These are phyloP conservation scores for Rosa lucieae DNA, from an alignment of 306 rosid genomes.

Conservation along the genomic window DNA sequence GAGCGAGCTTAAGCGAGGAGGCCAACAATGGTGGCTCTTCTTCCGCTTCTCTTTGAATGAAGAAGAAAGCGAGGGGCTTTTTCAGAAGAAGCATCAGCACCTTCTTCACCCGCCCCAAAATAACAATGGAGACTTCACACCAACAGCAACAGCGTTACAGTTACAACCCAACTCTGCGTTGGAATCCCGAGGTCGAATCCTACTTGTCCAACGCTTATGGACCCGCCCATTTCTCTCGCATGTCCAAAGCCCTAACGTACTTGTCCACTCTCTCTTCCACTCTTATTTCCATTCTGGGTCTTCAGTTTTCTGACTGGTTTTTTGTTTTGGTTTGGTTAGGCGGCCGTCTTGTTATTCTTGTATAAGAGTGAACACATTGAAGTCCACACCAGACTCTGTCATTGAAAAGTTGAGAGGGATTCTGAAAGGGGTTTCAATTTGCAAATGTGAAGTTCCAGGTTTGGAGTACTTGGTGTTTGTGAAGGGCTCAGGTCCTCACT, in stretches of 20 bases:
- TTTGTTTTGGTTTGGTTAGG: constrained; percentile 31
- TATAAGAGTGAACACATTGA: constrained; percentile 71
- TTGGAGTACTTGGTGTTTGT: constrained; percentile 78
- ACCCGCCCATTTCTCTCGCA: constrained; percentile 62
- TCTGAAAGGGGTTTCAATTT: constrained; percentile 34
- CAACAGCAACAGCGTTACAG: constrained; percentile 37
- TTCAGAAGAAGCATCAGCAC: constrained; percentile 31
- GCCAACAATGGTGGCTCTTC: neutral
- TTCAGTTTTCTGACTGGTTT: neutral
- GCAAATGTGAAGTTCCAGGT: constrained; percentile 67
- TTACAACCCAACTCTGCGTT: constrained; percentile 55
- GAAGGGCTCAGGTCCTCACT: constrained; percentile 83
- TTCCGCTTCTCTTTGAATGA: constrained; percentile 56
- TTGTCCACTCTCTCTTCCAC: neutral
- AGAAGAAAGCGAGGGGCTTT: constrained; percentile 68
- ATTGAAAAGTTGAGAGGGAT: constrained; percentile 48
- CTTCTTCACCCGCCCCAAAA: constrained; percentile 28
- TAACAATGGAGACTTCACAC: constrained; percentile 39
- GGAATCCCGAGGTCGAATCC: constrained; percentile 64
- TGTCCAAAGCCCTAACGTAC: constrained; percentile 79
- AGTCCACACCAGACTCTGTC: constrained; percentile 57
- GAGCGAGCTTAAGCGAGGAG: neutral
- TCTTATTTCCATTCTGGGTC: neutral
- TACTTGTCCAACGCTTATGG: constrained; percentile 79
- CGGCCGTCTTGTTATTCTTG: constrained; percentile 91